Percentiles rank a stretch among this genome's conserved stretches.
Evolutionary conservation across 179 eudicot species (phyloP).

Genomic region (Heliamphora pulchella): DNA sequence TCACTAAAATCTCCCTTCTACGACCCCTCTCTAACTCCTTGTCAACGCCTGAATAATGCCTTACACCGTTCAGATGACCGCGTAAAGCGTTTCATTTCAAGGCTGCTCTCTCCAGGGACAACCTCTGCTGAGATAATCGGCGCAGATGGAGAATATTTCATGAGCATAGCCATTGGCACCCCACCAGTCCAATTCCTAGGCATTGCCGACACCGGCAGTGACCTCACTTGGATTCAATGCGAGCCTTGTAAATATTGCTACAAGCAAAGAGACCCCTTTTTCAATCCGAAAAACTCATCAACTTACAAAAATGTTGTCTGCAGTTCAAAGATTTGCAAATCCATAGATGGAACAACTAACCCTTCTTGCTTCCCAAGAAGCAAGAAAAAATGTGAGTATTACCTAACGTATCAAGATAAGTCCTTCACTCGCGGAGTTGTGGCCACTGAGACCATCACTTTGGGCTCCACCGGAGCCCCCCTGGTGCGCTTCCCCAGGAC

Average conservation of each 20-base stretch:
- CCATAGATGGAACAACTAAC: conserved; percentile 8
- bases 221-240: too few relatives aligned
- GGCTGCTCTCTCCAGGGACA: neutral
- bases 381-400: conserved; percentile 26
- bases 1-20: conserved; percentile 21
- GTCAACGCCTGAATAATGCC: neutral
- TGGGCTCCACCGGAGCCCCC: neutral
- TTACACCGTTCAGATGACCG: conserved; percentile 16
- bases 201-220: too few relatives aligned
- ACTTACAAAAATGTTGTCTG: conserved; percentile 18
- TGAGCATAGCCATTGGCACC: too few relatives aligned
- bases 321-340: conserved; percentile 11
- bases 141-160: neutral
- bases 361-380: neutral
- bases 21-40: conserved; percentile 11
- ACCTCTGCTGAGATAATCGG: neutral
- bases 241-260: conserved; percentile 17
- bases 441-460: conserved; percentile 43
- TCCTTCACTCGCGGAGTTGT: conserved; percentile 39
- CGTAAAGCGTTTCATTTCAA: neutral
- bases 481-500: conserved; percentile 17
- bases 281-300: conserved; percentile 21
- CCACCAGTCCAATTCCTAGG: too few relatives aligned
- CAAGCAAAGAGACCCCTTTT: conserved; percentile 25
- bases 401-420: conserved; percentile 29